A percentile compares a stretch with the other conserved stretches of the same genome.
Evolutionary conservation across 257 asterid species (phyloP).

Genomic region (Solanum etuberosum): DNA sequence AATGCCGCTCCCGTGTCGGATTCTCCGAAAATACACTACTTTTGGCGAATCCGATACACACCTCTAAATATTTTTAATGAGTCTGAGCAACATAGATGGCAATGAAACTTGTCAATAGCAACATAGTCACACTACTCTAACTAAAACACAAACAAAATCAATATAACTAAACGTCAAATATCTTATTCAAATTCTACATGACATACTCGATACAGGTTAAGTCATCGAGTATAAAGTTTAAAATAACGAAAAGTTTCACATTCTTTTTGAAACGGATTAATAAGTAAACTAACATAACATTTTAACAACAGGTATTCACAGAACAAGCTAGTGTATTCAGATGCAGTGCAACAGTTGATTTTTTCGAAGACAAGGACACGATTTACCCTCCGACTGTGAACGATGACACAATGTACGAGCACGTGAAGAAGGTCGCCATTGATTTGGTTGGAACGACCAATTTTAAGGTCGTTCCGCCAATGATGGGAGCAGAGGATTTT

Average conservation of each 20-base stretch:
- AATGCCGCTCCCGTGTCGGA: fast-evolving
- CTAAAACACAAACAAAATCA: background rate
- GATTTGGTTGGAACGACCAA: conserved; percentile 42
- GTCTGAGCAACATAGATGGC: fast-evolving
- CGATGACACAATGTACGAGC: conserved; percentile 49
- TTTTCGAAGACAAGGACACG: conserved; percentile 48
- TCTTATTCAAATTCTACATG: background rate
- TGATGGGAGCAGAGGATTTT: conserved; percentile 94
- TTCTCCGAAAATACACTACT: fast-evolving
- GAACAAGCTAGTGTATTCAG: conserved; percentile 65
- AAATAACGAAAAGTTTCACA: too few relatives aligned
- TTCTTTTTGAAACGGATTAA: background rate
- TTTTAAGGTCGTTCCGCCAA: conserved; percentile 47
- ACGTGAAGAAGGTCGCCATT: conserved; percentile 27
- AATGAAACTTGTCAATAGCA: background rate
- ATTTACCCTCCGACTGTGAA: conserved; percentile 83
- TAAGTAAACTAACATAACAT: background rate
- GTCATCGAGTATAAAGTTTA: background rate
- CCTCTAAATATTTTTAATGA: fast-evolving
- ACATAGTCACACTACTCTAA: background rate
- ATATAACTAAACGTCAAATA: background rate
- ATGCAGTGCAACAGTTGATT: conserved; percentile 74
- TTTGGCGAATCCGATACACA: fast-evolving
- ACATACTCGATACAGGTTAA: background rate
- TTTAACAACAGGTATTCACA: conserved; percentile 44